These are phyloP conservation scores for Cornus suecica DNA, from an alignment of 148 eudicot genomes.

Conservation along the genomic window DNA sequence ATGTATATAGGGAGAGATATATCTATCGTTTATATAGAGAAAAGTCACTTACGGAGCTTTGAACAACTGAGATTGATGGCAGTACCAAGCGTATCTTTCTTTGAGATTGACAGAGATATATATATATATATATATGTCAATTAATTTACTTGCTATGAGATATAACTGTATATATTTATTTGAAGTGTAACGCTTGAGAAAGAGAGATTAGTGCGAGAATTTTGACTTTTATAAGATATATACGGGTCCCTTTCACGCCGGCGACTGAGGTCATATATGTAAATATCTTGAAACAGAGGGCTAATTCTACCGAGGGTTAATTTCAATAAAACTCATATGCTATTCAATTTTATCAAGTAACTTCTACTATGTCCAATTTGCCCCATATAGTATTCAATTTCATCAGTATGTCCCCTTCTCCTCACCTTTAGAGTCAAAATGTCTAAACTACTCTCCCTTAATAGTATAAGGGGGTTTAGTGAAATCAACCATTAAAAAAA, in stretches of 20 bases:
- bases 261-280: background rate
- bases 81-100: background rate
- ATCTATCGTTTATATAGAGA: background rate
- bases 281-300: background rate
- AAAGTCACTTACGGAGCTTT: background rate
- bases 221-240: background rate
- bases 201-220: background rate
- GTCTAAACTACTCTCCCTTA: no score
- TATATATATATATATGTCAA: background rate
- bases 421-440: no score
- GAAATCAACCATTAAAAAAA: no score
- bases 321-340: no score
- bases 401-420: no score
- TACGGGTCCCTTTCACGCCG: background rate
- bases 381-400: no score
- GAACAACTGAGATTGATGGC: background rate
- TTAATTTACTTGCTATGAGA: no score
- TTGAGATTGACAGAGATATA: background rate
- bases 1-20: background rate
- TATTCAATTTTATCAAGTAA: no score
- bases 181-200: background rate
- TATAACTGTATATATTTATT: background rate
- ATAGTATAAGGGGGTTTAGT: no score
- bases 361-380: no score
- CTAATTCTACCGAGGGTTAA: no score